Conservation (phyloP, 441 rosid species). For the Macaranga tanarius region DNA sequence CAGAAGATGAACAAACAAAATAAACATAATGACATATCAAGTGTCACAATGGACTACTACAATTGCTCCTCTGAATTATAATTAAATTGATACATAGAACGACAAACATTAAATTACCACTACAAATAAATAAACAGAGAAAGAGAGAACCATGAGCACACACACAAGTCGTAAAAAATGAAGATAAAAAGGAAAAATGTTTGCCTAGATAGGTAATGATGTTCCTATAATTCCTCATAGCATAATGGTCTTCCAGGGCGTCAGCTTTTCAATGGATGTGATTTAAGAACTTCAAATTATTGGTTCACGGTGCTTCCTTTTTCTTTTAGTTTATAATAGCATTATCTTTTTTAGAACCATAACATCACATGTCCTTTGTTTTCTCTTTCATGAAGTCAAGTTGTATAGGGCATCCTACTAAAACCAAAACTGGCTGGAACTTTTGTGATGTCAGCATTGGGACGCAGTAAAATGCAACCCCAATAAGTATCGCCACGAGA, state of each 20-base stretch:
- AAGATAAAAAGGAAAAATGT: neutral
- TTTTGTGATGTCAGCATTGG: neutral
- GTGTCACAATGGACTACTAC: neutral
- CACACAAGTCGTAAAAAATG: too few relatives aligned
- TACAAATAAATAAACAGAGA: neutral
- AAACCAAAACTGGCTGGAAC: neutral
- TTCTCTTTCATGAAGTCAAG: neutral
- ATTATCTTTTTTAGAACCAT: neutral
- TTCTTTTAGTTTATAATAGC: neutral
- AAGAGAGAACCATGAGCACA: neutral
- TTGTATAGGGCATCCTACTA: neutral
- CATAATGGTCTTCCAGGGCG: neutral
- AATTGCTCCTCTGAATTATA: neutral
- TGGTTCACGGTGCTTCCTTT: neutral
- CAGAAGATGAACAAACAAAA: neutral
- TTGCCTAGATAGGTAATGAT: neutral
- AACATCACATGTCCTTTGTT: neutral
- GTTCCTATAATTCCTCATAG: neutral
- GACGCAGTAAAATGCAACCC: neutral
- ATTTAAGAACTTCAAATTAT: neutral
- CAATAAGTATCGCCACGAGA: neutral
- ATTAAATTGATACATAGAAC: neutral
- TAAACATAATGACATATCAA: too few relatives aligned
- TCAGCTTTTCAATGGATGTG: neutral
- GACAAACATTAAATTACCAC: neutral